Base-by-base conservation (phyloP, 148 eudicot genomes). In the Diospyros lotus region DNA sequence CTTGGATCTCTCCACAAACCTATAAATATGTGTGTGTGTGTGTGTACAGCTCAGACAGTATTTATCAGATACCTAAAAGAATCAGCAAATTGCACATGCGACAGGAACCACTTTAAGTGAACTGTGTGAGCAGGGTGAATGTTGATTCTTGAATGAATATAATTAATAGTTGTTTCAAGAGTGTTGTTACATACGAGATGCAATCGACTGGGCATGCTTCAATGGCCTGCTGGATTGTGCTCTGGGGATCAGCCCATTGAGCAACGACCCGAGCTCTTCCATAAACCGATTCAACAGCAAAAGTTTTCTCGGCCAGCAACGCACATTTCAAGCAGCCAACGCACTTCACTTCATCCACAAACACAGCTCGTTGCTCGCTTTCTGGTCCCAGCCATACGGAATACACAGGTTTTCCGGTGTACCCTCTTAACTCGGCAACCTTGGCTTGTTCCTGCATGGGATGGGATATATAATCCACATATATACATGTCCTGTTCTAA, bases 241-340 rank as follows among this genome's bases (percentile, higher is more conserved):
- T 64, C 69, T 91, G 91, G 18, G 97, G 87, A 84, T 94, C 98
- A 75, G 97, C 98, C 98, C 98, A 94, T 68, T 94, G 98, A 51
- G 91, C 87, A 60, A 94, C 90, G 39, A 87, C 98, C 12, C 98
- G 83, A 39, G 98, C 98, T 75, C 98, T 88, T 42, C 98, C 98
- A 59, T 91, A 88, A 48, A 79, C 87, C 0, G 97, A 81, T 75
- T 94, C 98, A 40, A 94, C 73, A 40, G 97, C 98, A 59, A 94
- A 92, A 6, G 97, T 94, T 54, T 94, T 87, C 6, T 86, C 83
- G 4, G 98, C 97, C 18, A 88, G 68, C 58, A 92, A 84, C 8
- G 95, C 98, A 77, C 98, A 94, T 77, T 94, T 94, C 44, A 94
- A 83, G 86, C 98, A 94, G 46, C 97, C 98, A 15, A 94, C 77